A percentile compares a stretch with the other conserved stretches of the same genome.
phyloP scores from a whole-genome alignment of 495 filamentous ascomycete species.

The Bathelium albidoporum region DNA sequence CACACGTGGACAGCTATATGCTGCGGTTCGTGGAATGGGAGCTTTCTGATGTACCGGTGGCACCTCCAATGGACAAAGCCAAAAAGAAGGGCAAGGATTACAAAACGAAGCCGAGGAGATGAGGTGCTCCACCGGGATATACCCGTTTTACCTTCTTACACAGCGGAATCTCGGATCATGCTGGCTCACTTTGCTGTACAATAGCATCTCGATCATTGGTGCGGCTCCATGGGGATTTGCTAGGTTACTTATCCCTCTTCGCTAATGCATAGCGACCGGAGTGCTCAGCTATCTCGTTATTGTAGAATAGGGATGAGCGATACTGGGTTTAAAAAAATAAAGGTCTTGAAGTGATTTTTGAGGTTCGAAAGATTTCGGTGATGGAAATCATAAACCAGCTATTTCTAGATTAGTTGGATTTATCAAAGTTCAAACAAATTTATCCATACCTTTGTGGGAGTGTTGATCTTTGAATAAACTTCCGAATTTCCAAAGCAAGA shows the following conservation, averaged over 20 bases:
- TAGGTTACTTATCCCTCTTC: neutral
- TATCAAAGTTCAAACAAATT: no score
- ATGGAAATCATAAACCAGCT: neutral
- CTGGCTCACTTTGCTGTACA: neutral
- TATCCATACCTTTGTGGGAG: no score
- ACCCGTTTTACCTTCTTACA: neutral
- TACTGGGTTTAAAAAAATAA: no score
- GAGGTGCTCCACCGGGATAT: neutral
- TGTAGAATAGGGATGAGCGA: neutral
- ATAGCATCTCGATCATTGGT: neutral
- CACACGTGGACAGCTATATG: constrained; percentile 77
- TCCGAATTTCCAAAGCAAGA: no score
- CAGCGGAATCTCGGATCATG: neutral
- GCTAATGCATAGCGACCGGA: neutral
- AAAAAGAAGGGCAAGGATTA: constrained; percentile 59
- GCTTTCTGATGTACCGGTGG: constrained; percentile 65
- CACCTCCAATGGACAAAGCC: constrained; percentile 68
- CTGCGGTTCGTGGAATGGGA: constrained; percentile 65
- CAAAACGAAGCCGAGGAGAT: constrained; percentile 21
- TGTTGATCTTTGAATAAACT: no score
- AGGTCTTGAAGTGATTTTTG: neutral
- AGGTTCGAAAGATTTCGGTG: neutral
- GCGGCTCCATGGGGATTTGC: neutral
- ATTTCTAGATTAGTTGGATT: no score
- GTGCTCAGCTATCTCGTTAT: neutral